These are phyloP conservation scores for Posidonia australis DNA, from an alignment of 106 monocot species.

Conservation along the genomic window DNA sequence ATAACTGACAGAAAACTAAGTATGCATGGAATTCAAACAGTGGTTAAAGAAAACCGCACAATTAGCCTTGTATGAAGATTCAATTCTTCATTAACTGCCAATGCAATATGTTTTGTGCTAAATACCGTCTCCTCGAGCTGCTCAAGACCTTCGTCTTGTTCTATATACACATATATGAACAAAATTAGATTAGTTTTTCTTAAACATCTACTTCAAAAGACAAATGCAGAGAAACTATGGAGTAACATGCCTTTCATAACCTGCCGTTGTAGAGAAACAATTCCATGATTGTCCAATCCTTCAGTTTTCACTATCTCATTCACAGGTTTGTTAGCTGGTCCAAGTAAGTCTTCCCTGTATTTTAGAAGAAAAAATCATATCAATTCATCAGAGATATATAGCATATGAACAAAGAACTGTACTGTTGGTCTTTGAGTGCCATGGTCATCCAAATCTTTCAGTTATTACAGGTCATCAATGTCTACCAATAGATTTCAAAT, in stretches of 20 bases:
- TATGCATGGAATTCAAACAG: not conserved
- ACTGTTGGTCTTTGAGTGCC: too few relatives aligned
- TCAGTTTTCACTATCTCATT: conserved; percentile 52
- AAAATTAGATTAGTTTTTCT: not conserved
- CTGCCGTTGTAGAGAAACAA: conserved; percentile 67
- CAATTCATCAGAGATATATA: not conserved
- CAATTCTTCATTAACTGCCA: conserved; percentile 84
- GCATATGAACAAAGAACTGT: too few relatives aligned
- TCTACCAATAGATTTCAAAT: not conserved
- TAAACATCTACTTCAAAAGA: not conserved
- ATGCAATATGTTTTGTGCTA: conserved; percentile 88
- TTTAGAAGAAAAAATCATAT: not conserved
- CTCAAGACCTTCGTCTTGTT: conserved; percentile 86
- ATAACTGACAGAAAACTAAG: not conserved
- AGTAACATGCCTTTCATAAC: conserved; percentile 28
- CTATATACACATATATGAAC: conserved; percentile 17
- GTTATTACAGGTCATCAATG: too few relatives aligned
- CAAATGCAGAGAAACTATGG: not conserved
- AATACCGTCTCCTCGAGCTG: conserved; percentile 72
- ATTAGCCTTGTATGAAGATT: conserved; percentile 76
- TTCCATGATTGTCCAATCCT: conserved; percentile 60
- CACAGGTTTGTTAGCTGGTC: conserved; percentile 30
- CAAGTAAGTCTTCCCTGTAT: conserved; percentile 61
- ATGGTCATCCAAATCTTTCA: too few relatives aligned
- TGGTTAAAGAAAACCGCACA: conserved; percentile 24